Conservation (phyloP, 805 yeast species). For the Ogataea naganishii region DNA sequence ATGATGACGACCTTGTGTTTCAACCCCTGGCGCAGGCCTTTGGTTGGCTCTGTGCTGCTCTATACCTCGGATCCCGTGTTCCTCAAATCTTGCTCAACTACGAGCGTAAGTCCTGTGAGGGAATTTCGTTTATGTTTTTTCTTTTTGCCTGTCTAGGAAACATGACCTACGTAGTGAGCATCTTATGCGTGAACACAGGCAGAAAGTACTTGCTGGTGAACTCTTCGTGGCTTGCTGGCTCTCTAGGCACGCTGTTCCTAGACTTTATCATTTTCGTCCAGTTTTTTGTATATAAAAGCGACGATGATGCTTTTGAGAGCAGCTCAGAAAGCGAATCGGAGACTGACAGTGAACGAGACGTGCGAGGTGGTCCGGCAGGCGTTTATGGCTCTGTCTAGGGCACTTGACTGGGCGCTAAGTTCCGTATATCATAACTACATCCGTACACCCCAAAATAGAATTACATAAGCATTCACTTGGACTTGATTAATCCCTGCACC, state of each 20-base stretch:
- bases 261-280: slow-evolving; percentile 82
- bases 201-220: slow-evolving; percentile 67
- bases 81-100: slow-evolving; percentile 88
- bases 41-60: slow-evolving; percentile 71
- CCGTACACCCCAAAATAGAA: too few relatives aligned
- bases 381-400: slow-evolving; percentile 8
- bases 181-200: slow-evolving; percentile 66
- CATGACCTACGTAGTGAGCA: slow-evolving; percentile 81
- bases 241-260: slow-evolving; percentile 75
- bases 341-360: slow-evolving; percentile 3
- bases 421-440: too few relatives aligned
- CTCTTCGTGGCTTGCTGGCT: slow-evolving; percentile 88
- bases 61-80: slow-evolving; percentile 79
- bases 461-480: too few relatives aligned
- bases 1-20: slow-evolving; percentile 39
- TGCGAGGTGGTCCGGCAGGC: slow-evolving; percentile 2
- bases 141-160: slow-evolving; percentile 94
- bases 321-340: slow-evolving; percentile 11
- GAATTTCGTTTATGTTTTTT: slow-evolving; percentile 88
- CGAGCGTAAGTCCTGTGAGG: slow-evolving; percentile 87
- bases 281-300: slow-evolving; percentile 62
- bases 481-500: too few relatives aligned
- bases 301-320: slow-evolving; percentile 19
- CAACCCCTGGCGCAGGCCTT: slow-evolving; percentile 79
- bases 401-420: too few relatives aligned